Base-by-base conservation (phyloP, 1,139 yeast genomes). In the Candida sanyaensis region DNA sequence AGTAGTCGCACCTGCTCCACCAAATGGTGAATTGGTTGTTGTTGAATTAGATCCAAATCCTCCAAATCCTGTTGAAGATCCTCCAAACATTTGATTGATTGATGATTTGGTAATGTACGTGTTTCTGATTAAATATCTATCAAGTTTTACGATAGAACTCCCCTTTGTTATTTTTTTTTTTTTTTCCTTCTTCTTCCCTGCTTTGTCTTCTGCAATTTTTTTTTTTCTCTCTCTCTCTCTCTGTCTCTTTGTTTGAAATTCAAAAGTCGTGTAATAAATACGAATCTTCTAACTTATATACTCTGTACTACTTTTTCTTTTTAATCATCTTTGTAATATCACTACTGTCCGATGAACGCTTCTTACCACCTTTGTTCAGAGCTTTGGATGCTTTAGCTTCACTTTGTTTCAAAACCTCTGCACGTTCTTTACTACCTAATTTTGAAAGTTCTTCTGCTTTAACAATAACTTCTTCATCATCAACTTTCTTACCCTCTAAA, bases 341-440 rank as follows among this genome's bases (percentile, higher is more conserved):
- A 9, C 11, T 33, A 5, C 11, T 44, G 5, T 60, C 63, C 12
- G 55, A 54, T 27, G 48, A 43, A 44, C 61, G 64, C 26, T 59
- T 57, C 33, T 61, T 60, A 45, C 28, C 10, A 4, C 21, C 28
- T 24, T 41, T 41, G 1, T 32, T 44, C 36, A 41, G 32, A 5
- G 36, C 48, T 13, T 62, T 63, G 9, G 57, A 55, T 30, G 57
- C 58, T 47, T 71, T 71, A 4, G 58, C 62, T 48, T 72, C 73
- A 49, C 65, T 75, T 58, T 75, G 75, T 55, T 73, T 71, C 55
- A 73, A 56, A 33, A 75, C 79, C 48, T 74, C 80, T 1, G 69
- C 75, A 53, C 93, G 71, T 49, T 85, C 88, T 51, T 74, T 77
- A 6, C 71, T 78, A 1, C 93, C 95, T 28, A 69, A 58, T 31